These are phyloP conservation scores for Nyssa sinensis DNA, from an alignment of 148 eudicot genomes.

Conservation along the genomic window DNA sequence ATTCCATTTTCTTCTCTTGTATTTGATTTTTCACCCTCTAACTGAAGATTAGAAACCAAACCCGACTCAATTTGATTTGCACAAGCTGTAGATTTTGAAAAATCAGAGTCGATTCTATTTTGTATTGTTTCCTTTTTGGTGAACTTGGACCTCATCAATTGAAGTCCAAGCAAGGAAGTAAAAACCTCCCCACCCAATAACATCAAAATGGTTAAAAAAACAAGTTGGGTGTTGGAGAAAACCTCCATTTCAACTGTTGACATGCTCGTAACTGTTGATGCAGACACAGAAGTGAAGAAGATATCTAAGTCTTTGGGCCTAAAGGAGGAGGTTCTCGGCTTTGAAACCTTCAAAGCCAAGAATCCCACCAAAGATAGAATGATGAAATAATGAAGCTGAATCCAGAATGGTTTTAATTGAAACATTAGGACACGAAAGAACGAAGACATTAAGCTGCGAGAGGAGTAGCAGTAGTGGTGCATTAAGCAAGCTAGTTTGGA, in stretches of 20 bases:
- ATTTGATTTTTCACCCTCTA: neutral
- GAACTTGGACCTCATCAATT: constrained; percentile 23
- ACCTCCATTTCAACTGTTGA: constrained; percentile 70
- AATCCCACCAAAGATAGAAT: constrained; percentile 30
- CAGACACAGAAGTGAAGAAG: constrained; percentile 59
- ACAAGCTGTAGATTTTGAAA: neutral
- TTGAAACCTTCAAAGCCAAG: constrained; percentile 26
- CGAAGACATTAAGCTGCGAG: neutral
- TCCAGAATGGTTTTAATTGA: constrained; percentile 29
- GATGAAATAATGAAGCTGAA: constrained; percentile 33
- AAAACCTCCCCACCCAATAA: constrained; percentile 69
- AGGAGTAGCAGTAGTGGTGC: neutral
- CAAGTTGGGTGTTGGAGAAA: constrained; percentile 59
- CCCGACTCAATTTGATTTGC: constrained; percentile 19
- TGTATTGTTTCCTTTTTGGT: constrained; percentile 4
- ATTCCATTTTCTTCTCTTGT: too few relatives aligned
- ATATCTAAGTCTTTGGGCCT: constrained; percentile 34
- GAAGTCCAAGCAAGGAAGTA: constrained; percentile 54
- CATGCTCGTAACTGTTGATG: constrained; percentile 68
- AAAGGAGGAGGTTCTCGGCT: constrained; percentile 22
- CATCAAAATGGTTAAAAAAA: constrained; percentile 54
- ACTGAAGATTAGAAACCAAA: neutral
- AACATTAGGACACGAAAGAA: constrained; percentile 12
- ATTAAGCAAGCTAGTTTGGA: constrained; percentile 1
- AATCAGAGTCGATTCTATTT: constrained; percentile 20